Evolutionary conservation across 768 basidiomycete species (phyloP).

Genomic region (Austroboletus festivus): DNA sequence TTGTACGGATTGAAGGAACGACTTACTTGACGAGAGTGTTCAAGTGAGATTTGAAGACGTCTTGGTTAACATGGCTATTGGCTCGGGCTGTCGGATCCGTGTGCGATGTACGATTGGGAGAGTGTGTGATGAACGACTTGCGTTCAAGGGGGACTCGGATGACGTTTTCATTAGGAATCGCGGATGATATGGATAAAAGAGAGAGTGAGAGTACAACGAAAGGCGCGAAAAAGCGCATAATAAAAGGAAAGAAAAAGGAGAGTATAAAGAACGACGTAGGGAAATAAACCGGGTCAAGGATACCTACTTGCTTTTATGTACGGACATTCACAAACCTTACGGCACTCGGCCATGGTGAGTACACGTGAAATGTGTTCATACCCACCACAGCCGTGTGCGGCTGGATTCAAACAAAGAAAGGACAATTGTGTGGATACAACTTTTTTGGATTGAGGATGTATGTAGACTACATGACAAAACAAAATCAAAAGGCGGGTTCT

Average conservation of each 20-base stretch:
- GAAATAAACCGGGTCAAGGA: too few species aligned
- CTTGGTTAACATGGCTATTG: slow-evolving; percentile 1
- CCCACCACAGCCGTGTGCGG: too few species aligned
- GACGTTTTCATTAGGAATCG: background rate
- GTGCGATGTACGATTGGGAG: background rate
- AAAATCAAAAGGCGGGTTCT: slow-evolving; percentile 58
- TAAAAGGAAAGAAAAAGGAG: slow-evolving; percentile 5
- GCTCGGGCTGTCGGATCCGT: too few species aligned
- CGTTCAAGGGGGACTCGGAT: slow-evolving; percentile 26
- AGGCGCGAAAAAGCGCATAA: slow-evolving; percentile 18
- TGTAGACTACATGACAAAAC: slow-evolving; percentile 16
- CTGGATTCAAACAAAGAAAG: too few species aligned
- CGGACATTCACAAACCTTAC: too few species aligned
- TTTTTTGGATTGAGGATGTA: slow-evolving; percentile 9
- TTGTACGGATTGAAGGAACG: background rate
- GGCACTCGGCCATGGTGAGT: background rate
- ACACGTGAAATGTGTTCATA: too few species aligned
- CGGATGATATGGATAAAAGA: slow-evolving; percentile 10
- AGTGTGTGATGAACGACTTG: slow-evolving; percentile 10
- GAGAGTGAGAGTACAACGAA: slow-evolving; percentile 13
- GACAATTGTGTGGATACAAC: too few species aligned
- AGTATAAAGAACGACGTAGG: background rate
- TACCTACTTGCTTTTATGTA: background rate
- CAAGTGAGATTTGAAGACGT: slow-evolving; percentile 17
- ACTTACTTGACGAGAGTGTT: slow-evolving; percentile 18